Evolutionary conservation across 1,284 basidiomycete genomes (phyloP), one percentile per base, ranked within the genome.

Genomic region (Veloboletus limbatus): DNA sequence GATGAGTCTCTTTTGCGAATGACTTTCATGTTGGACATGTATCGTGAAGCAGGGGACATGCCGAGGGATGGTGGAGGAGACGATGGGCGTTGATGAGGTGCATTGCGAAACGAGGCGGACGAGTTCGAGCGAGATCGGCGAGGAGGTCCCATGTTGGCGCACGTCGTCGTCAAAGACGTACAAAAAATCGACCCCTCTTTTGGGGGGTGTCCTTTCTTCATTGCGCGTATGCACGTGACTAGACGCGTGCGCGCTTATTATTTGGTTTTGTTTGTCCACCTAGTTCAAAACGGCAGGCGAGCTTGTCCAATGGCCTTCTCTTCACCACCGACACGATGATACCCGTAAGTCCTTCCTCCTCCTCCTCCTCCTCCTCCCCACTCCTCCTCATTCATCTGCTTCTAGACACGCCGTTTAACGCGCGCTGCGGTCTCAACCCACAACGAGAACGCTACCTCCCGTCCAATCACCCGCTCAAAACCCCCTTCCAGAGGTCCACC

Each of bases 11-110:
- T 79, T 47, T 88, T 78, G 43, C 84, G 78, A 18, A 95, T 74
- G 50, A 92, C 88, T 59, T 85, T 89, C 68, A 94, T 79, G 71
- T 95, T 95, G 69, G 81, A 78, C 54, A 79, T 68, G 63, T 89
- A 88, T 59, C 80, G 67, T 26, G 77, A 76, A 8, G 74, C 72
- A 16, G 78, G 69, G 8, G 79, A 72, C 75, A 85, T 80, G 48
- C 75, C 76, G 40, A 70, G 54, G 3, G 63, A 28, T 0, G 49
- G 43, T 0, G 46, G 49, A 5, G 48, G 52, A 20, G 27, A 48
- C 5, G 47, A 4, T 4, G 22, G 52, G 2, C 20, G 38, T 11
- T 30, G 38, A 4, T 3, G 8, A 1, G 16, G 34, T 35, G 8
- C 48, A 56, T 51, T 52, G 18, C 58, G 48, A 10, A 52, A 24